phyloP scores from a whole-genome alignment of 345 rosid genomes.

The Xanthoceras sorbifolium region DNA sequence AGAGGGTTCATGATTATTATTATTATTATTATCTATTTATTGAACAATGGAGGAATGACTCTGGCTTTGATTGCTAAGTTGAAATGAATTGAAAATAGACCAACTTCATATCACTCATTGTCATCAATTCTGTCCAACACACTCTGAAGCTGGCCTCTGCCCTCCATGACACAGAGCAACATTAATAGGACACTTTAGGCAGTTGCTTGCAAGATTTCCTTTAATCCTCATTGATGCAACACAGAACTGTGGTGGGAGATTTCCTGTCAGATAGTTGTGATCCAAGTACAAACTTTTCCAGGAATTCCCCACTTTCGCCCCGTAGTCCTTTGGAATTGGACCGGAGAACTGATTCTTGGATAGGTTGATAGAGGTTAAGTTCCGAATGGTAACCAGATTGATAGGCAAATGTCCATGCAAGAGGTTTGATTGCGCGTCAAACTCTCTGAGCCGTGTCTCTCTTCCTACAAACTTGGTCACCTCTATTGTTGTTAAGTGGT shows the following conservation, averaged over 20 bases:
- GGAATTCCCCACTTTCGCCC: slow-evolving; percentile 36
- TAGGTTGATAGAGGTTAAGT: slow-evolving; percentile 42
- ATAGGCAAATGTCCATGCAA: slow-evolving; percentile 49
- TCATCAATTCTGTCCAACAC: slow-evolving; percentile 28
- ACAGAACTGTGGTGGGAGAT: slow-evolving; percentile 44
- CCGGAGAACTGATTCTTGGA: slow-evolving; percentile 45
- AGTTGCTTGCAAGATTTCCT: slow-evolving; percentile 60
- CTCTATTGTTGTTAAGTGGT: slow-evolving; percentile 43
- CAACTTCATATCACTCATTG: not conserved
- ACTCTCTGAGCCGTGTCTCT: slow-evolving; percentile 36
- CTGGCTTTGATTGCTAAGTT: not conserved
- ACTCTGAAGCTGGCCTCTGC: slow-evolving; percentile 48
- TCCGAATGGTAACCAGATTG: slow-evolving; percentile 40
- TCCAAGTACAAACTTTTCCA: slow-evolving; percentile 43
- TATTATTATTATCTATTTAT: not conserved
- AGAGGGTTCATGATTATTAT: not conserved
- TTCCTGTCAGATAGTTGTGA: slow-evolving; percentile 43
- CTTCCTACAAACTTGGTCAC: slow-evolving; percentile 22
- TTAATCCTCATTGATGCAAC: slow-evolving; percentile 20
- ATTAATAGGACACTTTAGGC: slow-evolving; percentile 39
- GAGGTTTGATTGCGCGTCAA: slow-evolving; percentile 51
- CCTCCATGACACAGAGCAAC: slow-evolving; percentile 46
- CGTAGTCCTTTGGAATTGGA: slow-evolving; percentile 42
- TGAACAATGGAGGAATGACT: not conserved
- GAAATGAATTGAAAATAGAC: not conserved